A percentile compares a stretch with the other conserved stretches of the same genome.
Evolutionary conservation across 2,329 filamentous ascomycete species (phyloP).

Genomic region (Penicillium capsulatum): DNA sequence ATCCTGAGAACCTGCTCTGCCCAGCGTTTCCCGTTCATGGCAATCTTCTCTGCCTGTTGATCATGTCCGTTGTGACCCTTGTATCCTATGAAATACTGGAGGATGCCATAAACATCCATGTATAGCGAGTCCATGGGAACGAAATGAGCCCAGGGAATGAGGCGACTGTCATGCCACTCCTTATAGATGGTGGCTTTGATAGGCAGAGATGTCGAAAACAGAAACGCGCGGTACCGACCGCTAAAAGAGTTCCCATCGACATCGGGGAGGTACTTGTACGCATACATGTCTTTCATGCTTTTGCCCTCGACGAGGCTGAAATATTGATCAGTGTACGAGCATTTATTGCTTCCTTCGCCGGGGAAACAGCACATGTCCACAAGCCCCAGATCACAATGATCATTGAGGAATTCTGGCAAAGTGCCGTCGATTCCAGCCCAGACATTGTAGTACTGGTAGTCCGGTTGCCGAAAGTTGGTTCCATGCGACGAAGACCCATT

Average conservation of each 20-base stretch:
- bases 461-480: slow-evolving; percentile 26
- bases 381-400: slow-evolving; percentile 42
- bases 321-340: slow-evolving; percentile 46
- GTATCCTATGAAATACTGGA: slow-evolving; percentile 53
- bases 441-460: slow-evolving; percentile 44
- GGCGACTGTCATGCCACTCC: slow-evolving; percentile 64
- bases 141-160: slow-evolving; percentile 76
- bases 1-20: slow-evolving; percentile 62
- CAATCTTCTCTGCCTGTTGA: slow-evolving; percentile 59
- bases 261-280: slow-evolving; percentile 67
- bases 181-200: slow-evolving; percentile 74
- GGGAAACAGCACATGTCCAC: slow-evolving; percentile 46
- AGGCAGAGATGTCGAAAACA: slow-evolving; percentile 64
- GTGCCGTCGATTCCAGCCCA: slow-evolving; percentile 23
- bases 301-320: slow-evolving; percentile 32
- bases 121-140: slow-evolving; percentile 74
- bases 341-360: slow-evolving; percentile 33
- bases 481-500: slow-evolving; percentile 41
- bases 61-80: slow-evolving; percentile 54
- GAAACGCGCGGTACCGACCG: slow-evolving; percentile 64
- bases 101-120: slow-evolving; percentile 65
- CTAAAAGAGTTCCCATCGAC: slow-evolving; percentile 72
- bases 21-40: slow-evolving; percentile 63
- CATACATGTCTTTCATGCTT: slow-evolving; percentile 30
- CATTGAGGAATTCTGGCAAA: slow-evolving; percentile 40